Base-by-base conservation (phyloP, 805 yeast genomes). In the Hanseniaspora nectarophila region DNA sequence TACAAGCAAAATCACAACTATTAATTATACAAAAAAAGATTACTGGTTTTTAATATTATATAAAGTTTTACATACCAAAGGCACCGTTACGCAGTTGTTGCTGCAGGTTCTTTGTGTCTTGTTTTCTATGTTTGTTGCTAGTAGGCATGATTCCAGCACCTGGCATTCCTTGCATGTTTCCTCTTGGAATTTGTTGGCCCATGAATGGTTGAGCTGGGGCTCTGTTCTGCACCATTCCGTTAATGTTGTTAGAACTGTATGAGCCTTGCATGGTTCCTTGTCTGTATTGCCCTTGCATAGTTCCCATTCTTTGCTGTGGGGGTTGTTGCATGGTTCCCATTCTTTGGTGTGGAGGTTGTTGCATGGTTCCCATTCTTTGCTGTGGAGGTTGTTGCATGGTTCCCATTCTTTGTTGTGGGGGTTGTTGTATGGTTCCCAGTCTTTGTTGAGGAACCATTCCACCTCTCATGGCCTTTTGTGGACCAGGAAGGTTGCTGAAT, bases 1-100 rank as follows among this genome's bases (percentile, higher is more conserved):
- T n/a, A n/a, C n/a, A n/a, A n/a, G n/a, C n/a, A n/a, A n/a, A n/a
- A n/a, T n/a, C n/a, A n/a, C n/a, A n/a, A n/a, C n/a, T 29, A 8
- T 26, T 24, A 26, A 40, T 16, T 4, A 26, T 26, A 26, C n/a
- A n/a, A 26, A 26, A 40, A 26, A 40, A 26, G 12, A 15, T 26
- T 13, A 40, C 6, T 24, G 12, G 12, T 15, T 21, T 52, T 50
- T 3, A 58, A 48, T 42, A 61, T 57, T 18, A 56, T 56, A 32
- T 51, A n/a, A n/a, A n/a, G 44, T 1, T 56, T 54, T 47, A 53
- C 24, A 53, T 33, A 18, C 52, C 55, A 47, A 53, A 53, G 26
- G 34, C 51, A 18, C 55, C 55, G 39, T 43, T 43, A 43, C 52
- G 42, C 23, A 53, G 10, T 32, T 53, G 55, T 12, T 47, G 51